Percentiles rank a stretch among this genome's conserved stretches.
These are phyloP conservation scores for Choiromyces venosus DNA, from an alignment of 495 filamentous ascomycete genomes.

Conservation along the genomic window DNA sequence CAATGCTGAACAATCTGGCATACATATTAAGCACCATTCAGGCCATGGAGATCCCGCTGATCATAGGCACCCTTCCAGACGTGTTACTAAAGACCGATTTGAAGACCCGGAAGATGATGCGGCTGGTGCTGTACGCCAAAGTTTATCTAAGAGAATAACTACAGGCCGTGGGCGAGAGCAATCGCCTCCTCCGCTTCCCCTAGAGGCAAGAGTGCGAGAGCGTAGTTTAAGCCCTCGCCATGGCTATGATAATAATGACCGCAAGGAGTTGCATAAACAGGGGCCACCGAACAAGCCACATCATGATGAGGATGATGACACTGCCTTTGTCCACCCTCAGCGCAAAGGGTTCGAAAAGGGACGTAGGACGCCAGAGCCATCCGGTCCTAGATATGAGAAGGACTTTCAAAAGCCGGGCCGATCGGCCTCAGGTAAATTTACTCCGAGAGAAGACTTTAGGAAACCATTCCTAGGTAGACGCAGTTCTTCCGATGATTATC, in stretches of 20 bases:
- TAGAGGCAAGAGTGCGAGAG: conserved; percentile 34
- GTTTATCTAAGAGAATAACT: conserved; percentile 38
- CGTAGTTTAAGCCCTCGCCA: conserved; percentile 26
- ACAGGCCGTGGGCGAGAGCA: conserved; percentile 32
- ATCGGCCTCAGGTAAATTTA: conserved; percentile 26
- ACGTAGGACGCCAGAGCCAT: conserved; percentile 34
- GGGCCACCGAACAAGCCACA: conserved; percentile 31
- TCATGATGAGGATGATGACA: conserved; percentile 17
- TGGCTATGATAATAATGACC: conserved; percentile 32
- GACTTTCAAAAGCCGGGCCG: conserved; percentile 33
- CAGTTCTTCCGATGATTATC: conserved; percentile 36
- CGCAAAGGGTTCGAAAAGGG: conserved; percentile 35
- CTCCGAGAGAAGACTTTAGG: conserved; percentile 36
- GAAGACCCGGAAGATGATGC: conserved; percentile 34
- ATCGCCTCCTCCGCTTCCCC: conserved; percentile 29
- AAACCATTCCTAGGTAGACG: conserved; percentile 34
- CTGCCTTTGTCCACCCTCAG: conserved; percentile 15
- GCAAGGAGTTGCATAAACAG: conserved; percentile 34
- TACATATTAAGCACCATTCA: conserved; percentile 35
- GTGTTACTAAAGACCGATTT: conserved; percentile 34
- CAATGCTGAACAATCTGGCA: conserved; percentile 31
- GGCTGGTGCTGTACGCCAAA: conserved; percentile 36
- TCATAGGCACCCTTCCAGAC: conserved; percentile 34
- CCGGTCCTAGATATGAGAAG: conserved; percentile 28
- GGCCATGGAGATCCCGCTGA: conserved; percentile 35